phyloP scores from a whole-genome alignment of 441 rosid genomes.

The Pelargonium citronellum region DNA sequence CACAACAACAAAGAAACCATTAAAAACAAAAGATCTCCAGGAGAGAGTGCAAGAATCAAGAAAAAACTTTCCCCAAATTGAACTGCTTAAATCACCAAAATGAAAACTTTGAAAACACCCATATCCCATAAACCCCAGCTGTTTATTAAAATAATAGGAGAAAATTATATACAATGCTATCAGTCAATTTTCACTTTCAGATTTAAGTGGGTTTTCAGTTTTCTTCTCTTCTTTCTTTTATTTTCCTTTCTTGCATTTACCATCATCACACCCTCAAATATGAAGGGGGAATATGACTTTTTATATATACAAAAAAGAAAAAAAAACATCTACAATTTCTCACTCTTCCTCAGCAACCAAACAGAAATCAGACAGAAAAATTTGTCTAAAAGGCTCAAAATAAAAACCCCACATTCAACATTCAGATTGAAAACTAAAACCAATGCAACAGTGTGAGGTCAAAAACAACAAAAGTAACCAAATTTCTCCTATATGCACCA shows the following conservation, averaged over 20 bases:
- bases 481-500: neutral
- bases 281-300: neutral
- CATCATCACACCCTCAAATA: neutral
- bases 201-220: neutral
- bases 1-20: neutral
- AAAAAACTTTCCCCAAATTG: too few species aligned
- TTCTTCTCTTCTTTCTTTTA: neutral
- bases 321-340: neutral
- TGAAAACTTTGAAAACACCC: neutral
- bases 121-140: neutral
- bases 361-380: neutral
- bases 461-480: neutral
- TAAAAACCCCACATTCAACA: conserved; percentile 6
- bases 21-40: neutral
- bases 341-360: neutral
- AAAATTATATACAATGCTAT: too few species aligned
- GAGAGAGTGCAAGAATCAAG: neutral
- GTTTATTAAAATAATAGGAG: neutral
- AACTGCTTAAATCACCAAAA: neutral
- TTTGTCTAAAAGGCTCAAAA: neutral
- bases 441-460: neutral
- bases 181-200: neutral
- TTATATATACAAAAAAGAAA: too few species aligned
- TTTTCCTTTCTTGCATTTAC: neutral
- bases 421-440: neutral